phyloP scores from a whole-genome alignment of 345 rosid species.

The Gossypium anomalum region DNA sequence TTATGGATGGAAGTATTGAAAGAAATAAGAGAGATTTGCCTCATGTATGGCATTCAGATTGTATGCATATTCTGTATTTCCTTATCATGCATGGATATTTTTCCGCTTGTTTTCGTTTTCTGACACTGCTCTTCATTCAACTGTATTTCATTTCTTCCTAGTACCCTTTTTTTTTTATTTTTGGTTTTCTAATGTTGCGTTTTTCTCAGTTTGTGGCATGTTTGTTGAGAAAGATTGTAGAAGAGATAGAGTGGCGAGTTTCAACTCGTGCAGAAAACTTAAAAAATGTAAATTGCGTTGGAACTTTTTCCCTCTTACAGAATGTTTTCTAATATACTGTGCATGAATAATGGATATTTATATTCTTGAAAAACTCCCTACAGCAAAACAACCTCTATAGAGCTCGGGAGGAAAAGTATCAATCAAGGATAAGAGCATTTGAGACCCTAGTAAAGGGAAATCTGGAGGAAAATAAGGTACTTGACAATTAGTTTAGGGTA shows the following conservation, averaged over 20 bases:
- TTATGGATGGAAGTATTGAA: slow-evolving; percentile 67
- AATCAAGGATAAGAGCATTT: slow-evolving; percentile 59
- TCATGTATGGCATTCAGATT: slow-evolving; percentile 52
- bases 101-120: not conserved
- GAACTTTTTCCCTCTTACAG: slow-evolving; percentile 13
- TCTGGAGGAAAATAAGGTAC: slow-evolving; percentile 74
- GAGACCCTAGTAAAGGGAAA: slow-evolving; percentile 78
- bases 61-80: slow-evolving; percentile 18
- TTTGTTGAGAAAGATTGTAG: slow-evolving; percentile 54
- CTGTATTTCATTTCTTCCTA: slow-evolving; percentile 12
- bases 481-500: slow-evolving; percentile 10
- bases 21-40: slow-evolving; percentile 62
- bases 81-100: slow-evolving; percentile 11
- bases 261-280: slow-evolving; percentile 64
- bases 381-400: slow-evolving; percentile 74
- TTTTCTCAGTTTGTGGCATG: slow-evolving; percentile 46
- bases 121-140: not conserved
- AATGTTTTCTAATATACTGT: slow-evolving; percentile 11
- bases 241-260: slow-evolving; percentile 67
- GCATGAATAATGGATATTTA: slow-evolving; percentile 22
- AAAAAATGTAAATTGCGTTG: slow-evolving; percentile 52
- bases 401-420: slow-evolving; percentile 71
- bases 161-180: not conserved
- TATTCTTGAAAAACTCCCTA: slow-evolving; percentile 22
- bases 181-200: not conserved